Conservation (phyloP, 164 flowering plant genomes). For the Liquidambar formosana region DNA sequence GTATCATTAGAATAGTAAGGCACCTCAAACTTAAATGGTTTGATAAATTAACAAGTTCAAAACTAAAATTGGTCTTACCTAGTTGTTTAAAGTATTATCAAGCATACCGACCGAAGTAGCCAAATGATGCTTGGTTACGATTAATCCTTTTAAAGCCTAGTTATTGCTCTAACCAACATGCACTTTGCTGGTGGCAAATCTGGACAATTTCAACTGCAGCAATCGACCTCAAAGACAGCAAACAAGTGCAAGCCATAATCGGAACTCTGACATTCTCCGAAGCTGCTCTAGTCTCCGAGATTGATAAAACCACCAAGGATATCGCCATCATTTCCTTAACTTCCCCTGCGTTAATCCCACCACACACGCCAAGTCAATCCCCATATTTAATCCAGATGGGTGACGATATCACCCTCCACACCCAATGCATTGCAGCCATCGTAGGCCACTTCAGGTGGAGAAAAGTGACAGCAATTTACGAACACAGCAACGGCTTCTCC, state of each 20-base stretch:
- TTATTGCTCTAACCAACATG: no score
- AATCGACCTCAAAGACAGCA: conserved; percentile 10
- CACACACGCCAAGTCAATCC: neutral
- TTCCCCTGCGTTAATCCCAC: conserved; percentile 9
- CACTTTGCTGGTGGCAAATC: no score
- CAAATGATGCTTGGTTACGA: no score
- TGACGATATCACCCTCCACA: conserved; percentile 15
- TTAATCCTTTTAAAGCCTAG: no score
- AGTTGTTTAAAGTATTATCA: no score
- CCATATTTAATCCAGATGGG: conserved; percentile 17
- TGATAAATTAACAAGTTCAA: no score
- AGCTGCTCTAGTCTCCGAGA: conserved; percentile 15
- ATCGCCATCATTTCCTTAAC: conserved; percentile 24
- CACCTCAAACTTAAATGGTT: no score
- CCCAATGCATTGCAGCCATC: conserved; percentile 27
- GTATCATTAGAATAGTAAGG: no score
- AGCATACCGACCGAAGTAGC: no score
- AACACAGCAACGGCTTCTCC: conserved; percentile 1
- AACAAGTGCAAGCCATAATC: conserved; percentile 24
- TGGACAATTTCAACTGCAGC: conserved; percentile 3
- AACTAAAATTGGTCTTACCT: no score
- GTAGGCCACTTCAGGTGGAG: conserved; percentile 27
- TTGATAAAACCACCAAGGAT: neutral
- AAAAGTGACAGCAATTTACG: conserved; percentile 20
- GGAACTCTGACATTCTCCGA: conserved; percentile 12